These are phyloP conservation scores for Gamsiella multidivaricata DNA, from an alignment of 192 early-diverging fungal species.

Conservation along the genomic window DNA sequence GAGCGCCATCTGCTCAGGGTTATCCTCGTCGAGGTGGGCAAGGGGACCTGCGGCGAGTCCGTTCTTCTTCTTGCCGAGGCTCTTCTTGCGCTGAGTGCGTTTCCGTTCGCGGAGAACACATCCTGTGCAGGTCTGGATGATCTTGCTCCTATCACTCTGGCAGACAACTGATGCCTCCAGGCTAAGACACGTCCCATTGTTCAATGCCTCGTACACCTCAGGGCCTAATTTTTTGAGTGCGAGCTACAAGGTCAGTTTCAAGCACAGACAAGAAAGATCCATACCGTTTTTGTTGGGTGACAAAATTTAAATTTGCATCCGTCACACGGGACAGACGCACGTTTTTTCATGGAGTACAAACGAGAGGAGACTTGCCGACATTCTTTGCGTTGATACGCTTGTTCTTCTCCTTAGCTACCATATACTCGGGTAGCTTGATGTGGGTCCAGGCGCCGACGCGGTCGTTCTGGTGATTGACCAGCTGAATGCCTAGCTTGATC, in stretches of 20 bases:
- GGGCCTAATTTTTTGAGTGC: slow-evolving; percentile 17
- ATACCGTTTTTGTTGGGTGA: slow-evolving; percentile 11
- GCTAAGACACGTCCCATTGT: slow-evolving; percentile 66
- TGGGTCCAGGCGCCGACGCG: slow-evolving; percentile 84
- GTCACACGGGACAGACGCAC: not conserved
- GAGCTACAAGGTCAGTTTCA: not conserved
- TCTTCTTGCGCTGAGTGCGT: slow-evolving; percentile 73
- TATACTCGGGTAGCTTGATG: slow-evolving; percentile 82
- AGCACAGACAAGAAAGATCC: slow-evolving; percentile 8
- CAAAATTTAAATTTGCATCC: not conserved
- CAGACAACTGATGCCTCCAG: slow-evolving; percentile 90
- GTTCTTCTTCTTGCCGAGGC: slow-evolving; percentile 56
- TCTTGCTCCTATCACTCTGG: slow-evolving; percentile 78
- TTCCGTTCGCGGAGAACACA: slow-evolving; percentile 88
- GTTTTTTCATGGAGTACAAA: not conserved
- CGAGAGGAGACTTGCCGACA: slow-evolving; percentile 30
- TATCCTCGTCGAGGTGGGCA: slow-evolving; percentile 46
- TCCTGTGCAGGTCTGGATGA: slow-evolving; percentile 82
- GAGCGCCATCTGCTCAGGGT: slow-evolving; percentile 72
- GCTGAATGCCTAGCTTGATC: slow-evolving; percentile 90
- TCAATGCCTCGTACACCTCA: slow-evolving; percentile 51
- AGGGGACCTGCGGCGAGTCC: slow-evolving; percentile 20
- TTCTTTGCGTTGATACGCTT: slow-evolving; percentile 56
- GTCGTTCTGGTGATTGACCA: slow-evolving; percentile 76
- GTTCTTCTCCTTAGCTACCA: slow-evolving; percentile 84